phyloP scores from a whole-genome alignment of 2,329 filamentous ascomycete genomes.

The Fusarium sororula region DNA sequence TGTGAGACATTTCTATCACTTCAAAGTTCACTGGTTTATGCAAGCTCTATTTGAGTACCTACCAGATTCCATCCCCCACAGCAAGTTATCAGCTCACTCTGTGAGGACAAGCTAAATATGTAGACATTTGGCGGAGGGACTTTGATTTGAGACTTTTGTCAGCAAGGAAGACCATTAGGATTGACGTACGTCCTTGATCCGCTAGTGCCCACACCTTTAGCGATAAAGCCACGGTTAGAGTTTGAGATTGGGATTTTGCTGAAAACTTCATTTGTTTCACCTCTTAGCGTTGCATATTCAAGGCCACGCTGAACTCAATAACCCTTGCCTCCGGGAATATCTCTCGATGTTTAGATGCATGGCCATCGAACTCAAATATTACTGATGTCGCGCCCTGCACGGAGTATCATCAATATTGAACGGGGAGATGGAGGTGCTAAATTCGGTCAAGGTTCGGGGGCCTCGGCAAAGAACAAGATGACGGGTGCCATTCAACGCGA shows the following conservation, averaged over 20 bases:
- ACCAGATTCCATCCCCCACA: not conserved
- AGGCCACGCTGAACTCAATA: not conserved
- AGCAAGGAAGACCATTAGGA: conserved; percentile 9
- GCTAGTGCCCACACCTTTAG: conserved; percentile 19
- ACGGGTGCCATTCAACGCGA: conserved; percentile 6
- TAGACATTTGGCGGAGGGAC: not conserved
- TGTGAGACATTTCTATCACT: conserved; percentile 3
- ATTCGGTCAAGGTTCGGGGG: conserved; percentile 37
- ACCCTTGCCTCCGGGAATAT: not conserved
- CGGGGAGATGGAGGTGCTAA: conserved; percentile 22
- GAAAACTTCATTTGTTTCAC: conserved; percentile 27
- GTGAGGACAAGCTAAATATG: not conserved
- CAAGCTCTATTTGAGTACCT: not conserved
- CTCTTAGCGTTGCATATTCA: not conserved
- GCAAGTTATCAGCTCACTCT: not conserved
- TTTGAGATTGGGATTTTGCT: conserved; percentile 22
- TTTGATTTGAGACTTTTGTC: not conserved
- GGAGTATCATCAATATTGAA: conserved; percentile 7
- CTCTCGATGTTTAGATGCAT: not conserved
- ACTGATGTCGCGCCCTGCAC: not conserved
- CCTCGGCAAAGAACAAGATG: conserved; percentile 33
- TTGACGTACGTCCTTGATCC: conserved; percentile 5
- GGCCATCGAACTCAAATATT: not conserved
- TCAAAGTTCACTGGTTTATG: not conserved
- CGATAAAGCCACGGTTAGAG: conserved; percentile 28